Percentiles rank a stretch among this genome's conserved stretches.
Evolutionary conservation across 108 stramenopile species (phyloP).

Genomic region (Skeletonema tropicum): DNA sequence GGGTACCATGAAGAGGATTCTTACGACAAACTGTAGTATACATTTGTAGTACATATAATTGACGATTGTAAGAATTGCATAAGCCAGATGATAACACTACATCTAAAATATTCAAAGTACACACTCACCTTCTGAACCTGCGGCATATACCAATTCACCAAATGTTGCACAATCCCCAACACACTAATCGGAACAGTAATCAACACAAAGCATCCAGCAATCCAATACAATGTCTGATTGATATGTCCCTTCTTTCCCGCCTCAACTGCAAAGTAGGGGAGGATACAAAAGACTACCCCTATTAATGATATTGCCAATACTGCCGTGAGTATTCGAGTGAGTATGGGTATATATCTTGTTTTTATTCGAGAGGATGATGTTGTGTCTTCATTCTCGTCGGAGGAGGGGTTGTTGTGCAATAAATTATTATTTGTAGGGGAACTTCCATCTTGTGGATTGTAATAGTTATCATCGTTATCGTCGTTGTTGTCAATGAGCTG

Average conservation of each 20-base stretch:
- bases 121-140: conserved; percentile 58
- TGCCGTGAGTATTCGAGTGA: conserved; percentile 30
- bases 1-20: conserved; percentile 85
- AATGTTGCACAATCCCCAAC: conserved; percentile 47
- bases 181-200: conserved; percentile 42
- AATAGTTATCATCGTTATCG: neutral
- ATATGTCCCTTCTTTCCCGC: conserved; percentile 25
- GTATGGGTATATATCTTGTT: neutral
- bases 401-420: neutral
- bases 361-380: neutral
- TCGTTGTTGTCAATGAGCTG: neutral
- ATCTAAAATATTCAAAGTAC: neutral
- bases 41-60: no score
- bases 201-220: conserved; percentile 41
- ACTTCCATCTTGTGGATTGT: neutral
- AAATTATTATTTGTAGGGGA: neutral
- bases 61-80: neutral
- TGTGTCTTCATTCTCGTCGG: neutral
- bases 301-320: conserved; percentile 26
- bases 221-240: conserved; percentile 33
- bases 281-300: conserved; percentile 22
- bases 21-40: conserved; percentile 72
- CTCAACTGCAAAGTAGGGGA: conserved; percentile 34
- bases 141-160: conserved; percentile 52
- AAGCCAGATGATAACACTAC: neutral